Evolutionary conservation across 345 rosid species (phyloP), one percentile per base, ranked within the genome.

Genomic region (Citrus australasica): DNA sequence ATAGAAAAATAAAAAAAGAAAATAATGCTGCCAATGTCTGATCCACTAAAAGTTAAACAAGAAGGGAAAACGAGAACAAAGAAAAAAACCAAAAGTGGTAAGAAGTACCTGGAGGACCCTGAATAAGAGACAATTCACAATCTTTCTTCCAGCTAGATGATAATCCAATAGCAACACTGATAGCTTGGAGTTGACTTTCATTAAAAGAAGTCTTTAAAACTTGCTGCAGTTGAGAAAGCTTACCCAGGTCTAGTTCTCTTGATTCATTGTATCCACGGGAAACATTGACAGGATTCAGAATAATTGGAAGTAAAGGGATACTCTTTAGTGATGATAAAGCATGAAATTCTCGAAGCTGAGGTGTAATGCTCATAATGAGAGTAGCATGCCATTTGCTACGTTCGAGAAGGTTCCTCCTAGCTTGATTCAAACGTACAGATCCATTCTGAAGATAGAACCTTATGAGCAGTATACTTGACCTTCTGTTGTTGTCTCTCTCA

Each of bases 331-430:
- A 88, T 75, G 99, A 91, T 81, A 95, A 74, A 78, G 93, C 99
- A 80, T 93, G 99, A 88, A 95, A 93, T 86, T 95, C 99, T 71
- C 99, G 89, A 79, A 93, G 89, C 85, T 95, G 98, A 73, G 99
- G 89, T 51, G 95, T 92, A 73, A 92, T 90, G 83, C 93, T 92
- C 94, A 95, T 87, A 67, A 95, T 87, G 32, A 90, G 90, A 86
- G 92, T 85, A 71, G 94, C 97, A 89, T 91, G 95, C 99, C 99
- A 95, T 88, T 93, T 94, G 81, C 98, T 95, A 70, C 98, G 98
- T 74, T 95, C 99, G 83, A 91, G 81, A 81, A 95, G 93, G 76
- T 90, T 89, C 88, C 86, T 88, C 88, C 99, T 91, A 67, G 94
- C 99, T 90, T 90, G 97, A 84, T 95, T 91, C 73, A 93, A 78